These are phyloP conservation scores for Tuber melanosporum DNA, from an alignment of 495 filamentous ascomycete genomes.

Conservation along the genomic window DNA sequence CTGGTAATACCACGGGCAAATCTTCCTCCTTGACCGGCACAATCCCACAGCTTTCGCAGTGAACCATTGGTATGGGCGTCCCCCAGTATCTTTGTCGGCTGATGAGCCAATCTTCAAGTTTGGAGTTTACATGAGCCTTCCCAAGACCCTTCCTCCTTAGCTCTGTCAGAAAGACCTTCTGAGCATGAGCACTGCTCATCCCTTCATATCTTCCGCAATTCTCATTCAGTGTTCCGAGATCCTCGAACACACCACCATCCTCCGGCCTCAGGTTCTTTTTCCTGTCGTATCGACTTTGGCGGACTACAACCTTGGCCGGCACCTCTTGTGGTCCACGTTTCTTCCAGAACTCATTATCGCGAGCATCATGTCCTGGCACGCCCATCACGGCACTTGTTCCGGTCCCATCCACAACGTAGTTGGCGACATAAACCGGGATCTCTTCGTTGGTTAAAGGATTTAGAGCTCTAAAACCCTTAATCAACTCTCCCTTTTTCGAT, in stretches of 20 bases:
- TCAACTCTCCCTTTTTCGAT: constrained; percentile 66
- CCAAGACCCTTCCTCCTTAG: constrained; percentile 50
- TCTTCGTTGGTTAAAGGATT: constrained; percentile 60
- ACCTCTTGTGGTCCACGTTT: not conserved
- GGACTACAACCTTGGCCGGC: constrained; percentile 48
- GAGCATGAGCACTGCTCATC: constrained; percentile 57
- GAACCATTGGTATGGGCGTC: constrained; percentile 80
- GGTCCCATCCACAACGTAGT: constrained; percentile 81
- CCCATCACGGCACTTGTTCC: constrained; percentile 90
- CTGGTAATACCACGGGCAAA: constrained; percentile 69
- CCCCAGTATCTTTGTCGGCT: constrained; percentile 89
- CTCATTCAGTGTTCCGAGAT: constrained; percentile 59
- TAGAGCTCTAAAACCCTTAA: constrained; percentile 55
- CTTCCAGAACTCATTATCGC: constrained; percentile 71
- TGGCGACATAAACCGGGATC: constrained; percentile 71
- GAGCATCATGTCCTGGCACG: constrained; percentile 73
- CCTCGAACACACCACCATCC: constrained; percentile 50
- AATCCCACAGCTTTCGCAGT: constrained; percentile 68
- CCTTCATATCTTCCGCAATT: constrained; percentile 56
- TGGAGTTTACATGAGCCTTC: constrained; percentile 35
- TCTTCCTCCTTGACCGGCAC: constrained; percentile 71
- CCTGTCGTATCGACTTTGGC: constrained; percentile 52
- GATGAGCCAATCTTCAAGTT: constrained; percentile 76
- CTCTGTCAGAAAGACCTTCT: constrained; percentile 58
- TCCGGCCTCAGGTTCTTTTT: constrained; percentile 44